These are phyloP conservation scores for Furcasterigmium sp. DNA, from an alignment of 2,329 filamentous ascomycete genomes.

Conservation along the genomic window DNA sequence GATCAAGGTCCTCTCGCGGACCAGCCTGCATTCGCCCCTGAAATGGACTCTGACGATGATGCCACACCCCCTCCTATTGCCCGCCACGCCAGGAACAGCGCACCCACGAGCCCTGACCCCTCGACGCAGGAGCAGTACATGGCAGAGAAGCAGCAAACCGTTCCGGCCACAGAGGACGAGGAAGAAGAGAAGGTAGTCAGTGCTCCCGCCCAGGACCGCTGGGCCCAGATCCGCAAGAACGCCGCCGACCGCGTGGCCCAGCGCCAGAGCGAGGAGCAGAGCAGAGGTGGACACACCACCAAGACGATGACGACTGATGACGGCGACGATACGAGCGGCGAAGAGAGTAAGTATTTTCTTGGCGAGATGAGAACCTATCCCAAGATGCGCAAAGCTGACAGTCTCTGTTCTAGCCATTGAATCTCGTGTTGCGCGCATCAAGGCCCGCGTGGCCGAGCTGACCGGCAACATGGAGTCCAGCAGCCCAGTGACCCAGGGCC, in stretches of 20 bases:
- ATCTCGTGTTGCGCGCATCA: conserved; percentile 93
- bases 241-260: conserved; percentile 74
- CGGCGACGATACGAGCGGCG: conserved; percentile 87
- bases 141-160: conserved; percentile 25
- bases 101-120: conserved; percentile 9
- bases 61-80: conserved; percentile 47
- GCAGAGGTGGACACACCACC: conserved; percentile 50
- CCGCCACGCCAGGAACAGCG: conserved; percentile 27
- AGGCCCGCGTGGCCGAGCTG: conserved; percentile 90
- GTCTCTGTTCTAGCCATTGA: conserved; percentile 74
- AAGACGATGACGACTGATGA: conserved; percentile 52
- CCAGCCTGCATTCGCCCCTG: conserved; percentile 76
- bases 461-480: conserved; percentile 73
- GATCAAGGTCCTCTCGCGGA: conserved; percentile 85
- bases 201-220: conserved; percentile 63
- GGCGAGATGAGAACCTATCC: too few species aligned
- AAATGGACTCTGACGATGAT: conserved; percentile 41
- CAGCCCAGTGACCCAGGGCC: conserved; percentile 28
- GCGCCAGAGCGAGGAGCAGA: conserved; percentile 58
- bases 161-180: not conserved
- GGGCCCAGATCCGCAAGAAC: conserved; percentile 95
- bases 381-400: not conserved
- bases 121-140: conserved; percentile 18
- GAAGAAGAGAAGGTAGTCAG: conserved; percentile 18
- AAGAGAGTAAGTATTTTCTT: conserved; percentile 94